phyloP scores from a whole-genome alignment of 106 monocot genomes.

The Acanthochlamys bracteata region DNA sequence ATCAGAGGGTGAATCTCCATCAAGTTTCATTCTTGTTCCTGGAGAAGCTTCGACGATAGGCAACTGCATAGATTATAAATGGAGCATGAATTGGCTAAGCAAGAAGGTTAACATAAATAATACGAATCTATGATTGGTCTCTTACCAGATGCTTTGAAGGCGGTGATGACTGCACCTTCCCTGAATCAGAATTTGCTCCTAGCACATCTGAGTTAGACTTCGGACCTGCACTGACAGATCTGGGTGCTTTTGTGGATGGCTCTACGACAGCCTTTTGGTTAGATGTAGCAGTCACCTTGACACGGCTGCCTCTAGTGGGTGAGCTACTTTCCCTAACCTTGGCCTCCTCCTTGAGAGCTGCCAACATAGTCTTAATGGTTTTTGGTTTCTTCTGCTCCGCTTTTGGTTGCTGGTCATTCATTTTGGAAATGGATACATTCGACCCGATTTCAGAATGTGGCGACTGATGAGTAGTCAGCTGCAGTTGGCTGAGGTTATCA shows the following conservation, averaged over 20 bases:
- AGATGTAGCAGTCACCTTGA: slow-evolving; percentile 16
- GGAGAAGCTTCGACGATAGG: slow-evolving; percentile 38
- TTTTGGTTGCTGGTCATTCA: slow-evolving; percentile 20
- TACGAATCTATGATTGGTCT: not conserved
- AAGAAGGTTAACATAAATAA: not conserved
- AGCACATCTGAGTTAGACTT: slow-evolving; percentile 33
- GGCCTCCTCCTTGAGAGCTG: slow-evolving; percentile 45
- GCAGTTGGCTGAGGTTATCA: slow-evolving; percentile 2
- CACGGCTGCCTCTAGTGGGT: slow-evolving; percentile 43
- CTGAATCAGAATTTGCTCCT: slow-evolving; percentile 17
- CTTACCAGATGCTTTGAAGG: slow-evolving; percentile 54
- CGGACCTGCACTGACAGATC: slow-evolving; percentile 25
- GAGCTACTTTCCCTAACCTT: slow-evolving; percentile 59
- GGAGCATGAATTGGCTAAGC: not conserved
- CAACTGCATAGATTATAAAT: slow-evolving; percentile 34
- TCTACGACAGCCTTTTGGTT: slow-evolving; percentile 26
- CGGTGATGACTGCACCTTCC: slow-evolving; percentile 18
- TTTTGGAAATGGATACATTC: slow-evolving; percentile 10
- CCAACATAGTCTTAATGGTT: slow-evolving; percentile 35
- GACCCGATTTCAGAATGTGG: slow-evolving; percentile 5
- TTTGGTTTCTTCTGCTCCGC: slow-evolving; percentile 44
- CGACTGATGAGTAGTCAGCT: not conserved
- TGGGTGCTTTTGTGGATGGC: slow-evolving; percentile 30
- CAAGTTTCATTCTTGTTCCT: slow-evolving; percentile 32
- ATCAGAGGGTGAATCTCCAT: slow-evolving; percentile 28